Conservation (phyloP, 2,329 filamentous ascomycete species). For the Fusarium fracticaudum region DNA sequence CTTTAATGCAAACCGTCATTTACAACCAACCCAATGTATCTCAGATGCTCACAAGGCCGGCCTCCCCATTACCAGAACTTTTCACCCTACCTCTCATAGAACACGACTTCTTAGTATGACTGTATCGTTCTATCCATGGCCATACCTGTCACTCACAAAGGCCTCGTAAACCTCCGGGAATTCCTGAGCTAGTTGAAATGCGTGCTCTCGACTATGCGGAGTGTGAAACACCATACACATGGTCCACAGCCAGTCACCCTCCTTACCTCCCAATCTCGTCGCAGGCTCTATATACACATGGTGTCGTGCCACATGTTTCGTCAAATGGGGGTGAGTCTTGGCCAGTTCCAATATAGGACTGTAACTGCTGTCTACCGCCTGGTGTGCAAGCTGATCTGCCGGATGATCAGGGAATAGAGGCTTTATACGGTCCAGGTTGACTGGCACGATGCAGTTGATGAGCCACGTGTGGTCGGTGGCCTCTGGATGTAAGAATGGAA, state of each 20-base stretch:
- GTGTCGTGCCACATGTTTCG: not conserved
- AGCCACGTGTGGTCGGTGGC: not conserved
- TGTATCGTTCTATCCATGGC: not conserved
- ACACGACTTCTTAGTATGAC: not conserved
- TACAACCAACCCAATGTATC: not conserved
- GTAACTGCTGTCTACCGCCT: not conserved
- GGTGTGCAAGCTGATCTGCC: not conserved
- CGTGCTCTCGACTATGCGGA: not conserved
- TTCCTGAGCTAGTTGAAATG: not conserved
- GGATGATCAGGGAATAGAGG: not conserved
- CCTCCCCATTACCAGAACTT: not conserved
- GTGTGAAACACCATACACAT: not conserved
- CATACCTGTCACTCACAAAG: not conserved
- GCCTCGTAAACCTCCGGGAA: not conserved
- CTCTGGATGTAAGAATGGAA: not conserved
- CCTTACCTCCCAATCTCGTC: not conserved
- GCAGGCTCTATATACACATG: not conserved
- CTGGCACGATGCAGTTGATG: not conserved
- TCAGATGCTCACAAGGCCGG: not conserved
- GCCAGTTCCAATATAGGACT: not conserved
- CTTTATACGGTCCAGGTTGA: not conserved
- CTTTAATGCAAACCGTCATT: rapidly evolving
- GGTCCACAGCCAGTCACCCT: not conserved
- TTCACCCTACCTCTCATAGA: not conserved
- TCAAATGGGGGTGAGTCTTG: not conserved